Percentiles rank a stretch among this genome's conserved stretches.
Conservation (phyloP, 1,139 yeast genomes). For the Sugiyamaella neomexicana region DNA sequence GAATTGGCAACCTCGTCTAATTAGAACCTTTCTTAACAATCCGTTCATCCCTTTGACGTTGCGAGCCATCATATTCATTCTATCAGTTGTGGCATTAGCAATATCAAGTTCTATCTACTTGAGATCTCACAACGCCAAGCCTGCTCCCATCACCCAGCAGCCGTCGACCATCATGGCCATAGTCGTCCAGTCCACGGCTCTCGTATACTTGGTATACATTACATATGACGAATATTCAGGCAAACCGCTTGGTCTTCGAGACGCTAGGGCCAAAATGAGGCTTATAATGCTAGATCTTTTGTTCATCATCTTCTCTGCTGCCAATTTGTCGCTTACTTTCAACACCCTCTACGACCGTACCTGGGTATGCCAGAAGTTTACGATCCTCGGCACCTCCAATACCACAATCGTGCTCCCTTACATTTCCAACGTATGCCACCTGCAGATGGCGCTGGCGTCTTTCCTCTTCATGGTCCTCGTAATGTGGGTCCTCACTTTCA, state of each 20-base stretch:
- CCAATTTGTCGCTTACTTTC: conserved; percentile 81
- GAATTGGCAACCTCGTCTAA: conserved; percentile 63
- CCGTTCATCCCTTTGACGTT: conserved; percentile 80
- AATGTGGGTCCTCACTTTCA: conserved; percentile 83
- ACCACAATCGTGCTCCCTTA: conserved; percentile 29
- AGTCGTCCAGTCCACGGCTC: conserved; percentile 75
- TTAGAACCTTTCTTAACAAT: conserved; percentile 63
- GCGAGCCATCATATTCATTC: conserved; percentile 62
- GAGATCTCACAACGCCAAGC: conserved; percentile 38
- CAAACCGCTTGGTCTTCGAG: conserved; percentile 84
- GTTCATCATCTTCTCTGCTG: conserved; percentile 90
- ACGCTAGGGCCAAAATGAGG: conserved; percentile 78
- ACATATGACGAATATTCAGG: conserved; percentile 90
- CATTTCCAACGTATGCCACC: conserved; percentile 57
- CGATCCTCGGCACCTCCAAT: background rate
- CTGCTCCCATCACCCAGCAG: conserved; percentile 63
- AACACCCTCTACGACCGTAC: conserved; percentile 75
- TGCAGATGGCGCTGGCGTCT: conserved; percentile 77
- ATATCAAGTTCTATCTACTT: conserved; percentile 34
- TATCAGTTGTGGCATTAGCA: conserved; percentile 36
- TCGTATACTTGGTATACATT: conserved; percentile 74
- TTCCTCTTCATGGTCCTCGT: conserved; percentile 72
- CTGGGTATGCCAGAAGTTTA: conserved; percentile 65
- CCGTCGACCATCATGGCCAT: conserved; percentile 93
- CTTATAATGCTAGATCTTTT: conserved; percentile 74